Evolutionary conservation across 345 rosid species (phyloP).

Genomic region (Pseudoturritis turrita): DNA sequence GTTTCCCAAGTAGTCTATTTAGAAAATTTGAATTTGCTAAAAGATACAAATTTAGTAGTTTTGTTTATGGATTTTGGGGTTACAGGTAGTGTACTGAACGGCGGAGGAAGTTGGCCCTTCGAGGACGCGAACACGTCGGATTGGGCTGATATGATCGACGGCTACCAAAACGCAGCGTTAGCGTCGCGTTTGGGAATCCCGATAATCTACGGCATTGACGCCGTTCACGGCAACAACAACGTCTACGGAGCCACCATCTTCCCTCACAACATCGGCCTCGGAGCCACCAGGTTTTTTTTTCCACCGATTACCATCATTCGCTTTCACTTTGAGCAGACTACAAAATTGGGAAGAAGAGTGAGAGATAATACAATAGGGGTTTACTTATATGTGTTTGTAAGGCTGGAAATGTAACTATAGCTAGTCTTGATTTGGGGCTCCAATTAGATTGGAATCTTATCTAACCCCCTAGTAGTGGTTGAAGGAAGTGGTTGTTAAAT

Average conservation of each 20-base stretch:
- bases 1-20: neutral
- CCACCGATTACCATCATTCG: neutral
- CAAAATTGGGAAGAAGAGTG: neutral
- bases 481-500: neutral
- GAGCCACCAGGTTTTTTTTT: slow-evolving; percentile 63
- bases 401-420: neutral
- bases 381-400: neutral
- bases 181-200: slow-evolving; percentile 80
- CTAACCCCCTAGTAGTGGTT: no score
- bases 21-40: no score
- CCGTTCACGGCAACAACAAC: slow-evolving; percentile 83
- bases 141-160: slow-evolving; percentile 91
- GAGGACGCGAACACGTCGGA: slow-evolving; percentile 52
- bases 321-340: neutral
- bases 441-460: neutral
- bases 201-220: slow-evolving; percentile 76
- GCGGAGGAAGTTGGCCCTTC: slow-evolving; percentile 70
- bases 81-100: slow-evolving; percentile 75
- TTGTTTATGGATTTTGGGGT: no score
- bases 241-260: slow-evolving; percentile 83
- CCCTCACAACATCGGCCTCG: slow-evolving; percentile 89
- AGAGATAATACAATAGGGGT: neutral
- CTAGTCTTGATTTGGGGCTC: neutral
- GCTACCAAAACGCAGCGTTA: slow-evolving; percentile 59
- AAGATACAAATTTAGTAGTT: no score